Evolutionary conservation across 176 grass and related monocot genomes (phyloP).

Genomic region (Chrysopogon serrulatus): DNA sequence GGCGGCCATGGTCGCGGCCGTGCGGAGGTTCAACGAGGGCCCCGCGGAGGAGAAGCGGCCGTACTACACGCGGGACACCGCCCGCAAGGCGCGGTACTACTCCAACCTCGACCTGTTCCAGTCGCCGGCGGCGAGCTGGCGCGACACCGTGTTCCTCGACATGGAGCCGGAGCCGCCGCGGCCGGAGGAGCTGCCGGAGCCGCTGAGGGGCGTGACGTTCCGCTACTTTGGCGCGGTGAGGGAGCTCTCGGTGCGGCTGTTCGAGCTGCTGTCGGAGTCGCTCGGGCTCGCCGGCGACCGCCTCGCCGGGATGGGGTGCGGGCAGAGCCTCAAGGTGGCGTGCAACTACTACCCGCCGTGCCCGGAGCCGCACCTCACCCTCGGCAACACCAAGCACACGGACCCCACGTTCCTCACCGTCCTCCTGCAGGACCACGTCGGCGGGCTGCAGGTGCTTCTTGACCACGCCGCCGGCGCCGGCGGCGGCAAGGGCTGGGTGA

Average conservation of each 20-base stretch:
- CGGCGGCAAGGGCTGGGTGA: neutral
- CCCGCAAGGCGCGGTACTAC: neutral
- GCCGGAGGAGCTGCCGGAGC: neutral
- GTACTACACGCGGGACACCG: neutral
- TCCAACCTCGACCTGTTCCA: neutral
- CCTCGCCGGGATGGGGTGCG: neutral
- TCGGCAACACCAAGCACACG: neutral
- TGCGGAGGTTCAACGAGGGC: neutral
- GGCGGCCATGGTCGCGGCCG: neutral
- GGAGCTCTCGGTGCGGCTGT: neutral
- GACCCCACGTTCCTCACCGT: neutral
- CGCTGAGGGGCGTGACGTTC: neutral
- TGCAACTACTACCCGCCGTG: constrained; percentile 42
- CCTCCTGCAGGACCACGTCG: neutral
- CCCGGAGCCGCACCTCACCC: constrained; percentile 25
- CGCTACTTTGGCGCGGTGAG: neutral
- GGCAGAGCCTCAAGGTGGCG: neutral
- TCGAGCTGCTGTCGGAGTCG: neutral
- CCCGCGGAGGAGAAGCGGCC: neutral
- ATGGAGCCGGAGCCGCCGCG: neutral
- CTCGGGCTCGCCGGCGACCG: neutral
- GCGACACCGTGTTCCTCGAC: neutral
- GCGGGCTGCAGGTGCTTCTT: neutral
- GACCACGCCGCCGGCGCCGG: neutral
- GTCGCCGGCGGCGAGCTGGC: neutral